Base-by-base conservation (phyloP, 164 flowering plant genomes). In the Aristolochia fimbriata region DNA sequence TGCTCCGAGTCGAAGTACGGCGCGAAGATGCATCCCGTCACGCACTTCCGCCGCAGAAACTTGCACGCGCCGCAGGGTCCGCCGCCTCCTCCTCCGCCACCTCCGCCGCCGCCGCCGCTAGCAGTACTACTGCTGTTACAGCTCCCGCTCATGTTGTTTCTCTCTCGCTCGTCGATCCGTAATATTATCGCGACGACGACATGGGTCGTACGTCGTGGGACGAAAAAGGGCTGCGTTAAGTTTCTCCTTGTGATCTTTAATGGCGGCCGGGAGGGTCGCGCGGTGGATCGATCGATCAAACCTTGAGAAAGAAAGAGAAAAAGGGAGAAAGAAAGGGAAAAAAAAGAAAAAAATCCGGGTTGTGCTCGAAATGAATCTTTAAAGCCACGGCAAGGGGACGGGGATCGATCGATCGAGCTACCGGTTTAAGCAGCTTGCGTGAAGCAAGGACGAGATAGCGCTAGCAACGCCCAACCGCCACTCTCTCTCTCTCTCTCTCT, bases 51-150 rank as follows among this genome's bases (percentile, higher is more conserved):
- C 68, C 98, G 69, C 69, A 92, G 51, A 57, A 92, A 92, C 76
- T 92, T 92, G 81, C 98, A 92, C 45, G 98, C 98, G 23, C 96
- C 98, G 48, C 98, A 91, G 1, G 98, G 98, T 20, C 97, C 97
- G 0, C 79, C 76, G 4, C 85, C 80, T 0, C 77, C 68, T 0
- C 81, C 67, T 0, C 84, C 57, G 0, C 81, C 57, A 0, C 80
- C 77, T 2, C 30, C 5, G 3, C 30, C 30, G 2, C 70, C 64
- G 9, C 30, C 5, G 3, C 30, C 30, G 2, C 70, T 62, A 6
- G 76, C 59, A 43, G 67, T 54, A 13, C 71, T 24, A 49, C 72
- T 74, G 22, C 71, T 71, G 24, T 67, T 68, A 37, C 30, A 27
- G n/a, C 66, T 81, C 47, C 72, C 58, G 52, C 83, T 78, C 83